Conservation (phyloP, 257 asterid genomes). For the Plantago ovata region DNA sequence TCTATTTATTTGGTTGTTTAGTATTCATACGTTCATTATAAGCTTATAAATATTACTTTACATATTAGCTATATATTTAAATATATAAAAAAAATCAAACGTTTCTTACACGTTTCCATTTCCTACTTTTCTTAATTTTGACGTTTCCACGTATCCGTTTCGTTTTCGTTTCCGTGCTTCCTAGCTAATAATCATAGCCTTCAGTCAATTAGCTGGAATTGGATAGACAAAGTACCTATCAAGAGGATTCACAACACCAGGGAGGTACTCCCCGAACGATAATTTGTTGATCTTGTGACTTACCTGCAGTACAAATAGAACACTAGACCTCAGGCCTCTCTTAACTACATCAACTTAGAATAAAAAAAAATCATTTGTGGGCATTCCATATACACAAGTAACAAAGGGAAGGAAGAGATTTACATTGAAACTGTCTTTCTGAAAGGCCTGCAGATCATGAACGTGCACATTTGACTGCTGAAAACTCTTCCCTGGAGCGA, state of each 20-base stretch:
- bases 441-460: constrained; percentile 85
- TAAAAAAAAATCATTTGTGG: neutral
- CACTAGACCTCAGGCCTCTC: constrained; percentile 11
- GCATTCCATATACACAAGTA: constrained; percentile 11
- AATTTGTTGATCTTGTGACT: constrained; percentile 90
- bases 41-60: too few relatives aligned
- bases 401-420: constrained; percentile 28
- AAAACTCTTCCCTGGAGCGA: constrained; percentile 99
- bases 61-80: too few relatives aligned
- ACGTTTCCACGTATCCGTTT: too few relatives aligned
- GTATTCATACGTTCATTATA: too few relatives aligned
- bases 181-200: constrained; percentile 4
- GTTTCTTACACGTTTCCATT: too few relatives aligned
- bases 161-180: too few relatives aligned
- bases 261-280: constrained; percentile 82
- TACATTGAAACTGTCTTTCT: constrained; percentile 95
- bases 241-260: constrained; percentile 96
- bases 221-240: constrained; percentile 60
- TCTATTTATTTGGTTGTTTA: too few relatives aligned
- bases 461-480: constrained; percentile 87
- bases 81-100: too few relatives aligned
- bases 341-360: constrained; percentile 7
- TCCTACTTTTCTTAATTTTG: too few relatives aligned
- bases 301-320: constrained; percentile 43
- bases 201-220: constrained; percentile 14